Percentiles rank a stretch among this genome's conserved stretches.
phyloP scores from a whole-genome alignment of 805 yeast species.

The Lipomyces lipofer region DNA sequence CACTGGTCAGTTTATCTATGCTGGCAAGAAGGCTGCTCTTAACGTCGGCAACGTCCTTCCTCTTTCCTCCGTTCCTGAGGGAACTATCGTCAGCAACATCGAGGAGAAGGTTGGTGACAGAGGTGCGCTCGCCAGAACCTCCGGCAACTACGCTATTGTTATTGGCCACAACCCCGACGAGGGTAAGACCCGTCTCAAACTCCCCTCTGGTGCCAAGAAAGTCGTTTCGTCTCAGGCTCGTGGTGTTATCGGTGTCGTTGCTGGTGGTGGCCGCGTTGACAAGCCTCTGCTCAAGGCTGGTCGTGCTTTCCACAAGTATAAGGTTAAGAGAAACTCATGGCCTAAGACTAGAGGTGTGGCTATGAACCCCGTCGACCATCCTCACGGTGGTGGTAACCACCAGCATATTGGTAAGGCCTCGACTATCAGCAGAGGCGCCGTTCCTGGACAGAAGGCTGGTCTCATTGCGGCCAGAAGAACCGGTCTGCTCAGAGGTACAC shows the following conservation, averaged over 20 bases:
- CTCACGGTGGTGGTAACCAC: slow-evolving; percentile 99
- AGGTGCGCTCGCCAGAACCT: slow-evolving; percentile 99
- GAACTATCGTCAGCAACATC: slow-evolving; percentile 97
- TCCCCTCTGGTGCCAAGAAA: slow-evolving; percentile 99
- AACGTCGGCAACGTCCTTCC: slow-evolving; percentile 97
- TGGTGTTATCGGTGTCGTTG: slow-evolving; percentile 99
- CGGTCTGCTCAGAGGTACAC: slow-evolving; percentile 99
- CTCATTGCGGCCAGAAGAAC: slow-evolving; percentile 99
- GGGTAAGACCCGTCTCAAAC: slow-evolving; percentile 98
- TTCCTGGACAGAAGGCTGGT: slow-evolving; percentile 99
- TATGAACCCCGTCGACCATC: slow-evolving; percentile 99
- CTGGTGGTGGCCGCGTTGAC: slow-evolving; percentile 99
- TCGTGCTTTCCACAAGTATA: slow-evolving; percentile 99
- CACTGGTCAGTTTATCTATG: slow-evolving; percentile 99
- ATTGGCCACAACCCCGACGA: slow-evolving; percentile 99
- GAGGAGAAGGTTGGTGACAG: slow-evolving; percentile 99
- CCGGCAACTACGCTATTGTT: slow-evolving; percentile 98
- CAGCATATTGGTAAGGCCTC: slow-evolving; percentile 99
- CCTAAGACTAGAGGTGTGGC: slow-evolving; percentile 99
- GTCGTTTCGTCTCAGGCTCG: slow-evolving; percentile 92
- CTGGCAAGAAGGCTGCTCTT: slow-evolving; percentile 97
- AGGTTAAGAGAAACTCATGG: slow-evolving; percentile 99
- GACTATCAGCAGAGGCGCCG: slow-evolving; percentile 98
- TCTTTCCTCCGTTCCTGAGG: slow-evolving; percentile 96
- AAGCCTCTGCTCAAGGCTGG: slow-evolving; percentile 99